A percentile compares a stretch with the other conserved stretches of the same genome.
These are phyloP conservation scores for Phytopythium cucurbitacearum DNA, from an alignment of 352 stramenopile genomes.

Conservation along the genomic window DNA sequence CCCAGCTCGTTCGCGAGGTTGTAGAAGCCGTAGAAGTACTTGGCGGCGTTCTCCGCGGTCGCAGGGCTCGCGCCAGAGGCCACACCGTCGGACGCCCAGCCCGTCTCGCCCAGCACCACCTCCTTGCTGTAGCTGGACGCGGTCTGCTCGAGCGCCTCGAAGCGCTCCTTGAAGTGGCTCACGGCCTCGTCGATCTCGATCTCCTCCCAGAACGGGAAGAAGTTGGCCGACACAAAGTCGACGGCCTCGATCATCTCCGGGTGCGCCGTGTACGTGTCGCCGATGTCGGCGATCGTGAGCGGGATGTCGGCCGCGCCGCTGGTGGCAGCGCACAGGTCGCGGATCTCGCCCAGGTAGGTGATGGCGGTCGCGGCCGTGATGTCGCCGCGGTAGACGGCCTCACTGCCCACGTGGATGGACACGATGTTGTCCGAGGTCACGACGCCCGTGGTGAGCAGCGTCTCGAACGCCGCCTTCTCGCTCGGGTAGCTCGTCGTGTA, in stretches of 20 bases:
- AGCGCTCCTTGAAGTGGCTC: conserved; percentile 40
- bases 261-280: conserved; percentile 43
- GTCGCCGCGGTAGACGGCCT: conserved; percentile 63
- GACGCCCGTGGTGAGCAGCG: conserved; percentile 33
- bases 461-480: conserved; percentile 41
- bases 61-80: conserved; percentile 26
- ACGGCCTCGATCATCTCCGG: conserved; percentile 51
- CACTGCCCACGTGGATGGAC: conserved; percentile 63
- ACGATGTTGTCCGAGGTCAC: conserved; percentile 35
- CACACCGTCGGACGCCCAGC: conserved; percentile 45
- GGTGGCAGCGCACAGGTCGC: conserved; percentile 26
- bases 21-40: conserved; percentile 67
- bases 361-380: conserved; percentile 36
- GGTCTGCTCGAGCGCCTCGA: conserved; percentile 25
- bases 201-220: conserved; percentile 71
- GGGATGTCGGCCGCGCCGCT: conserved; percentile 26
- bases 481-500: conserved; percentile 26
- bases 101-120: conserved; percentile 67
- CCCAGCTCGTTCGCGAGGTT: conserved; percentile 37
- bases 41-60: conserved; percentile 26
- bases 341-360: conserved; percentile 51
- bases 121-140: conserved; percentile 37
- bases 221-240: conserved; percentile 57
- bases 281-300: conserved; percentile 65
- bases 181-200: conserved; percentile 26